Percentiles rank a stretch among this genome's conserved stretches.
These are phyloP conservation scores for Violaceomyces palustris DNA, from an alignment of 1,284 basidiomycete genomes.

Conservation along the genomic window DNA sequence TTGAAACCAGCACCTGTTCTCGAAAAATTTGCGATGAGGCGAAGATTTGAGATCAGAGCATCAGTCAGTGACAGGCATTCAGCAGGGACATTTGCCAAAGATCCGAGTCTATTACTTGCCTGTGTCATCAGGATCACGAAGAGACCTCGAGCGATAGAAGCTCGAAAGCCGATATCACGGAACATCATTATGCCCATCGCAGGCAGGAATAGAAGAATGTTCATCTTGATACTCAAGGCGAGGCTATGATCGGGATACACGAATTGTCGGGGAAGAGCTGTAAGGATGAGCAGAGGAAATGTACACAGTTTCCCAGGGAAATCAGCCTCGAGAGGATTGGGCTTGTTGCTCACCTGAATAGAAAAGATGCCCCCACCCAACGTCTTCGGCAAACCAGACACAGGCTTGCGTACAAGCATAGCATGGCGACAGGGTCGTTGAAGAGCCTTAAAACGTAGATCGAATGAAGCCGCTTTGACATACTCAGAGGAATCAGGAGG, in stretches of 20 bases:
- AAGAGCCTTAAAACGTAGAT: conserved; percentile 88
- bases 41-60: conserved; percentile 5
- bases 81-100: too few species aligned
- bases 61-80: too few species aligned
- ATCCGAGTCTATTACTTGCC: too few species aligned
- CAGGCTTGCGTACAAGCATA: conserved; percentile 57
- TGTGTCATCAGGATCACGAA: conserved; percentile 59
- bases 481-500: conserved; percentile 67
- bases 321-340: neutral
- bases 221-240: conserved; percentile 94
- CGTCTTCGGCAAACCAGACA: conserved; percentile 59
- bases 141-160: conserved; percentile 56
- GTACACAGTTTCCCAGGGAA: too few species aligned
- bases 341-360: conserved; percentile 73
- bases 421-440: conserved; percentile 85
- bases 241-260: conserved; percentile 61
- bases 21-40: conserved; percentile 5
- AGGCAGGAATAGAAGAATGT: conserved; percentile 83
- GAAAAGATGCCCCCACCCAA: conserved; percentile 63
- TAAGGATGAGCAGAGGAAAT: too few species aligned
- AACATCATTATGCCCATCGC: conserved; percentile 65
- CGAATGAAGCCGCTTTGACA: conserved; percentile 90
- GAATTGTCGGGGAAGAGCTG: neutral
- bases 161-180: conserved; percentile 60
- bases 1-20: conserved; percentile 68